phyloP scores from a whole-genome alignment of 306 rosid species.

The Dalbergia oliveri region DNA sequence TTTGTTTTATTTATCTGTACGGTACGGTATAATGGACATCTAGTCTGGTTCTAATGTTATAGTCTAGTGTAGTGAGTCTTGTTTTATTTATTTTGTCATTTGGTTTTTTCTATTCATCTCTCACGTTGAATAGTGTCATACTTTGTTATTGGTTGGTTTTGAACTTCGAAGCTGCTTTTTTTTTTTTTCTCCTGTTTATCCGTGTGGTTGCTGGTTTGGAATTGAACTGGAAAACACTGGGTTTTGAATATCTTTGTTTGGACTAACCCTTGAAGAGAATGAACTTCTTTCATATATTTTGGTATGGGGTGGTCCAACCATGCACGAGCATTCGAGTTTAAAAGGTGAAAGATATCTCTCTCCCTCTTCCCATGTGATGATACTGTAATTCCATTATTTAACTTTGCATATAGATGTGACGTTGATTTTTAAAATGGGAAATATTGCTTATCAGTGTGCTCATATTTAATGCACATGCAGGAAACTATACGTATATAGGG shows the following conservation, averaged over 20 bases:
- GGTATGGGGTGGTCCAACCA: slow-evolving; percentile 57
- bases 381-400: slow-evolving; percentile 41
- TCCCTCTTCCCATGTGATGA: slow-evolving; percentile 41
- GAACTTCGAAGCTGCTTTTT: slow-evolving; percentile 56
- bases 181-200: slow-evolving; percentile 46
- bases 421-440: slow-evolving; percentile 52
- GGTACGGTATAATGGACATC: slow-evolving; percentile 45
- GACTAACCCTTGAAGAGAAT: slow-evolving; percentile 37
- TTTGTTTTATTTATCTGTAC: slow-evolving; percentile 47
- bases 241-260: slow-evolving; percentile 42
- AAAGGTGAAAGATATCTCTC: slow-evolving; percentile 50
- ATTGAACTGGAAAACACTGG: slow-evolving; percentile 39
- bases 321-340: slow-evolving; percentile 59
- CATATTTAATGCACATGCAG: slow-evolving; percentile 60
- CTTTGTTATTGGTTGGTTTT: slow-evolving; percentile 49
- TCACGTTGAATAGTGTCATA: slow-evolving; percentile 30
- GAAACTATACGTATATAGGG: slow-evolving; percentile 28
- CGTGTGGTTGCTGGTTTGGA: slow-evolving; percentile 58
- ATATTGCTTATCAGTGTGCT: slow-evolving; percentile 50
- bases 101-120: background rate
- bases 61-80: slow-evolving; percentile 38
- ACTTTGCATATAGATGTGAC: slow-evolving; percentile 61
- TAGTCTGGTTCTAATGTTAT: slow-evolving; percentile 33
- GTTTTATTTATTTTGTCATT: slow-evolving; percentile 31
- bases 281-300: slow-evolving; percentile 16